phyloP scores from a whole-genome alignment of 495 filamentous ascomycete genomes.

The Neurospora sp. region DNA sequence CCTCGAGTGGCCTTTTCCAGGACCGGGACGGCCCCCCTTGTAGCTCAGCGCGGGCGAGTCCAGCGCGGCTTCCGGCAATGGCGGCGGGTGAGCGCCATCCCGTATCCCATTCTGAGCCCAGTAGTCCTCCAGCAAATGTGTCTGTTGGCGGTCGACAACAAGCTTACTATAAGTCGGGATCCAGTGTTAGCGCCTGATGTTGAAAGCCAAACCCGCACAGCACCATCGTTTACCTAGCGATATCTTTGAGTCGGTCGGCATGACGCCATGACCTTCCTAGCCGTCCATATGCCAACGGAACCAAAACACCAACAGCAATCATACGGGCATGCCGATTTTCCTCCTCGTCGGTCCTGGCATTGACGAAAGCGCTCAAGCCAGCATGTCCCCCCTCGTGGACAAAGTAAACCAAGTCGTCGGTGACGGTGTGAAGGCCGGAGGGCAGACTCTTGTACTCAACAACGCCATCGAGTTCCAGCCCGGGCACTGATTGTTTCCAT shows the following conservation, averaged over 20 bases:
- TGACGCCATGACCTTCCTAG: conserved; percentile 86
- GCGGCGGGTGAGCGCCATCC: conserved; percentile 34
- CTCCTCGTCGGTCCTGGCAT: conserved; percentile 63
- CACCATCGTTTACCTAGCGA: conserved; percentile 50
- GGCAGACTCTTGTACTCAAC: conserved; percentile 94
- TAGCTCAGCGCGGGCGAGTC: conserved; percentile 37
- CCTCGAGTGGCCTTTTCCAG: conserved; percentile 36
- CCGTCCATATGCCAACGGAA: conserved; percentile 76
- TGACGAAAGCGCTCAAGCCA: conserved; percentile 87
- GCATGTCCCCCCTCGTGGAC: conserved; percentile 69
- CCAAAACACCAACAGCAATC: conserved; percentile 81
- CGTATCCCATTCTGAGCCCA: conserved; percentile 60
- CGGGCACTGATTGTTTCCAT: conserved; percentile 67
- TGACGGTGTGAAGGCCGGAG: conserved; percentile 82
- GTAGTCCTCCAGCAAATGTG: conserved; percentile 59
- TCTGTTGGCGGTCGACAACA: conserved; percentile 44
- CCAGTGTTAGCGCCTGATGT: conserved; percentile 18
- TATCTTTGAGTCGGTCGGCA: conserved; percentile 61
- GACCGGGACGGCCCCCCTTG: conserved; percentile 17
- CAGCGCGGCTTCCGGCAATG: conserved; percentile 45
- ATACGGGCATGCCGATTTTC: conserved; percentile 80
- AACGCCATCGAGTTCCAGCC: conserved; percentile 72
- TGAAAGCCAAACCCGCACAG: conserved; percentile 6
- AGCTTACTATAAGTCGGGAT: conserved; percentile 31
- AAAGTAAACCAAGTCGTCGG: conserved; percentile 88